These are phyloP conservation scores for Astrothelium subdiscretum DNA, from an alignment of 495 filamentous ascomycete species.

Conservation along the genomic window DNA sequence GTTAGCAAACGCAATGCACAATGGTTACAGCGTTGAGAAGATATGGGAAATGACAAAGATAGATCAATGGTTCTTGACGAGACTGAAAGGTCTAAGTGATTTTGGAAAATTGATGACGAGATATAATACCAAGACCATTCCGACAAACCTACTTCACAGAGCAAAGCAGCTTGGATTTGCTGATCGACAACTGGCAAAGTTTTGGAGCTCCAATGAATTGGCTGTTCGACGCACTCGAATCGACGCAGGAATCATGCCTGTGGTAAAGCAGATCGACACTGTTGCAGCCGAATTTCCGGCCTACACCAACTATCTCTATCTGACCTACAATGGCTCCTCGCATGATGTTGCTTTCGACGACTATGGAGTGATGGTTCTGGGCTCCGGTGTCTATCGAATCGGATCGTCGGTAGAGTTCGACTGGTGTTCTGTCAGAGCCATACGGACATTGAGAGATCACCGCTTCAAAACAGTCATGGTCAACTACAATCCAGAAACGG, in stretches of 20 bases:
- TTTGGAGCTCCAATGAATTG: constrained; percentile 85
- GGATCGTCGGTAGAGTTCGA: constrained; percentile 97
- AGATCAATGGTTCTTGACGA: constrained; percentile 92
- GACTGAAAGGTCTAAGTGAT: constrained; percentile 79
- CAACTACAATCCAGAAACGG: constrained; percentile 80
- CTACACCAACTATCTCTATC: constrained; percentile 91
- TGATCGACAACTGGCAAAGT: constrained; percentile 86
- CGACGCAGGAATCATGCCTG: constrained; percentile 73
- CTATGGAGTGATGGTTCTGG: constrained; percentile 88
- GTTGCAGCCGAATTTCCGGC: constrained; percentile 95
- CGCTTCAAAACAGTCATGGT: constrained; percentile 97
- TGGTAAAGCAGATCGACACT: constrained; percentile 97
- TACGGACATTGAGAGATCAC: constrained; percentile 79
- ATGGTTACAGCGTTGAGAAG: constrained; percentile 85
- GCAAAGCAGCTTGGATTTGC: constrained; percentile 92
- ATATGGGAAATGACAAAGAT: constrained; percentile 98
- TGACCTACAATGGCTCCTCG: constrained; percentile 87
- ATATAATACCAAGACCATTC: constrained; percentile 58
- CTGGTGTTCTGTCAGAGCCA: constrained; percentile 96
- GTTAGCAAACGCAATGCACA: constrained; percentile 93
- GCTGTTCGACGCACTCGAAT: constrained; percentile 70
- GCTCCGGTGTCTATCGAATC: constrained; percentile 95
- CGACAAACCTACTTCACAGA: constrained; percentile 52
- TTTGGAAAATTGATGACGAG: constrained; percentile 51
- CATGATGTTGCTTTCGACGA: constrained; percentile 80